Base-by-base conservation (phyloP, 1,284 basidiomycete genomes). In the Boletus smithii region DNA sequence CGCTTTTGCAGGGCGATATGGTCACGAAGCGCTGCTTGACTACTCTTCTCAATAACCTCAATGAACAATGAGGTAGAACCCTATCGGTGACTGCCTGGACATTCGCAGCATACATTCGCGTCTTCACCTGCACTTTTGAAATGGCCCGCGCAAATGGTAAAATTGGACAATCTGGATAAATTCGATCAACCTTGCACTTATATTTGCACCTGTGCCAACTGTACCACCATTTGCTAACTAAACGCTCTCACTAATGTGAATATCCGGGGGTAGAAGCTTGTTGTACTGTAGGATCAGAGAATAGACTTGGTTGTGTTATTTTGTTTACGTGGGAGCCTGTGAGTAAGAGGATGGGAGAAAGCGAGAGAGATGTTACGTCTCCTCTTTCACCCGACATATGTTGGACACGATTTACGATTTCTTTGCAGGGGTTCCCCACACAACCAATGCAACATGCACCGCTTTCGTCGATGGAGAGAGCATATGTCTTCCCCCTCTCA, bases 1-100 rank as follows among this genome's bases (percentile, higher is more conserved):
- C 3, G 29, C 10, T 16, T 39, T 37, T 29, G 14, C 62, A 92
- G 85, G 92, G 92, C 43, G 94, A 97, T 64, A 90, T 95, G 82
- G 93, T 95, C 55, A 95, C 93, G 29, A 95, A 95, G 73, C 83
- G 94, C 59, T 99, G 95, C 71, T 79, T 99, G 53, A 92, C 92
- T 26, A 98, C 94, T 22, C 79, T 99, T 34, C 79, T 99, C 55
- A 88, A 91, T 69, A 98, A 99, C 68, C 79, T 99, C 55, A 85
- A 81, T 53, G 85, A 88, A 63, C 76, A 73, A 57, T 71, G 44
- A 68, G 16, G 18, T 17, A 23, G 27, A 8, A 23, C 31, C 27
- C 11, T 30, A 17, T 16, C 29, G 26, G 27, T 39, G 26, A 23
- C n/a, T 39, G 7, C 27, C 42, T 20, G 13, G 30, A 31, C 35